Base-by-base conservation (phyloP, 1,284 basidiomycete genomes). In the Microbotryum saponariae region DNA sequence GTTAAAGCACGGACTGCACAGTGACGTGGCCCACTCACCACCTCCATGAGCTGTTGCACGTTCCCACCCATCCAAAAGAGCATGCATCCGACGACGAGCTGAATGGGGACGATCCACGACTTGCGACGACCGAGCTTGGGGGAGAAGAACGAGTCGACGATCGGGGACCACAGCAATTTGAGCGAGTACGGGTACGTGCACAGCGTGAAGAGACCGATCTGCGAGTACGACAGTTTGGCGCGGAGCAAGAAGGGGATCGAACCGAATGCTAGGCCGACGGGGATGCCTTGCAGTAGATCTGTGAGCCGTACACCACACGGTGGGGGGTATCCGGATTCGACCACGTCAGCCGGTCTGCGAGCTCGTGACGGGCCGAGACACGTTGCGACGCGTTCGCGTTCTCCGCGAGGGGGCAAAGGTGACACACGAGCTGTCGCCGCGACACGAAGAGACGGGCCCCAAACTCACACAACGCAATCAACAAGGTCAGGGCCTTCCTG, bases 61-160 rank as follows among this genome's bases (percentile, higher is more conserved):
- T 88, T 84, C 58, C 83, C 78, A 2, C 92, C 89, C 63, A 98
- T 87, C 74, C 89, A 86, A 71, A 92, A 80, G 85, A 99, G 89
- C 67, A 91, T 80, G 53, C 84, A 79, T 29, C 92, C 96, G 51
- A 97, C 89, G 66, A 93, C 83, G 33, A 86, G 76, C 76, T 99
- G 96, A 79, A 98, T 94, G 51, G 96, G 96, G 64, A 98, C 87
- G 73, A 99, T 97, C 96, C 96, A 99, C 63, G 89, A 92, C 77
- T 97, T 98, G 66, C 96, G 82, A 58, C 96, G 84, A 21, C 96
- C 96, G 63, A 93, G 74, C 54, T 83, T 83, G 50, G 83, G 79
- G 68, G 89, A 81, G 75, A 89, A 99, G 67, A 88, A 80, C 4
- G 92, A 89, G 75, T 99, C 96, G 62, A 99, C 91, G 68, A 99